Evolutionary conservation across 257 asterid genomes (phyloP).

Genomic region (Nicotiana attenuata): DNA sequence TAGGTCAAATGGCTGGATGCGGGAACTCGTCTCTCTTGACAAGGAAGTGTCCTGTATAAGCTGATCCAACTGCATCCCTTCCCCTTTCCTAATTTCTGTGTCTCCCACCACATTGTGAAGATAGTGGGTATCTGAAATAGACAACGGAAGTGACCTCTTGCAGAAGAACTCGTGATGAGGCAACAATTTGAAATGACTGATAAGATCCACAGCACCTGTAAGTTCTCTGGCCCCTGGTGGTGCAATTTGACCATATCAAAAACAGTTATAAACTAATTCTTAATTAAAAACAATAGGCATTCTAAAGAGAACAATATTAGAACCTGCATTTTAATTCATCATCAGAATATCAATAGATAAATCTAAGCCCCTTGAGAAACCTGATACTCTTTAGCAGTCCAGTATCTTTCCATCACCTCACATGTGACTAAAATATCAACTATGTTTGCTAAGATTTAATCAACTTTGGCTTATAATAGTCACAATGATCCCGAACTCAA

Average conservation of each 20-base stretch:
- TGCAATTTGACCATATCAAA: slow-evolving; percentile 22
- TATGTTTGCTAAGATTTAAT: background rate
- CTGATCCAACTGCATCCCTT: slow-evolving; percentile 92
- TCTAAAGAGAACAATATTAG: slow-evolving; percentile 11
- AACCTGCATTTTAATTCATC: background rate
- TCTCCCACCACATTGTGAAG: slow-evolving; percentile 94
- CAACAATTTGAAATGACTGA: slow-evolving; percentile 70
- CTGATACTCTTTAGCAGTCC: background rate
- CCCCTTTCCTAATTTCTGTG: slow-evolving; percentile 91
- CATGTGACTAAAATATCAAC: background rate
- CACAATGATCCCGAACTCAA: background rate
- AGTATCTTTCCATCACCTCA: background rate
- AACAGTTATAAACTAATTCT: background rate
- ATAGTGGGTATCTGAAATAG: slow-evolving; percentile 84
- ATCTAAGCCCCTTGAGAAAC: background rate
- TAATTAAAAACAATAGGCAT: background rate
- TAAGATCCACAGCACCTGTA: slow-evolving; percentile 89
- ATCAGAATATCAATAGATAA: background rate
- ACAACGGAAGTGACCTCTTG: slow-evolving; percentile 81
- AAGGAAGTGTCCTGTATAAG: slow-evolving; percentile 58
- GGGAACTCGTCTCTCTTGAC: slow-evolving; percentile 55
- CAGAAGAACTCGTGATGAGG: slow-evolving; percentile 93
- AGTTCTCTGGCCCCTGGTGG: slow-evolving; percentile 86
- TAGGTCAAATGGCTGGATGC: slow-evolving; percentile 74
- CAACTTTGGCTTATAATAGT: background rate